Evolutionary conservation across 2,329 filamentous ascomycete species (phyloP), one percentile per base, ranked within the genome.

Genomic region (Xylariaceae sp.): DNA sequence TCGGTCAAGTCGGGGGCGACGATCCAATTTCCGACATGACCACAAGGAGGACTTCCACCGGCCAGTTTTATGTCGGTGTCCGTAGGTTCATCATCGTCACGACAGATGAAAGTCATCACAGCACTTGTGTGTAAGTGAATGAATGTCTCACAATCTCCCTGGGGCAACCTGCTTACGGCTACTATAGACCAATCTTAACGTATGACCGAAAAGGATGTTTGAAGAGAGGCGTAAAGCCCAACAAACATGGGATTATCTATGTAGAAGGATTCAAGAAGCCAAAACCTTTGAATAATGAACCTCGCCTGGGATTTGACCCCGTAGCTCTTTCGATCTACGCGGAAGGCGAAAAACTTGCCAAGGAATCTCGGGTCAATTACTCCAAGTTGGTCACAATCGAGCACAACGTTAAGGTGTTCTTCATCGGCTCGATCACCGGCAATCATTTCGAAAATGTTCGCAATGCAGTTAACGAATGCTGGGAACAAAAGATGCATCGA

Each of bases 321-420:
- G 74, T 84, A 37, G 70, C 70, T 23, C 73, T 82, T 42, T 67
- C 74, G 0, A 75, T 84, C 19, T 71, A 67, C 19, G 70, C 73
- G 3, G 68, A 72, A 14, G 74, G 72, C 29, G 80, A 85, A 56
- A 76, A 70, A 51, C 73, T 85, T 6, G 73, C 73, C 10, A 73
- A 62, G 26, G 77, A 81, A 57, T 86, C 83, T 12, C 78, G 83
- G 4, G 76, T 84, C 61, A 84, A 85, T 69, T 85, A 85, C 67
- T 79, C 80, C 4, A 85, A 85, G 59, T 71, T 81, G 5, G 74
- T 78, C 23, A 82, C 81, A 2, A 74, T 86, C 21, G 81, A 85
- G 66, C 83, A 85, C 70, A 86, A 86, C 62, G 72, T 79, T 62
- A 78, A 75, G 44, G 80, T 85, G n/a, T 75, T 79, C 61, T 84